Conservation (phyloP, 805 yeast genomes). For the Lachancea mirantina region DNA sequence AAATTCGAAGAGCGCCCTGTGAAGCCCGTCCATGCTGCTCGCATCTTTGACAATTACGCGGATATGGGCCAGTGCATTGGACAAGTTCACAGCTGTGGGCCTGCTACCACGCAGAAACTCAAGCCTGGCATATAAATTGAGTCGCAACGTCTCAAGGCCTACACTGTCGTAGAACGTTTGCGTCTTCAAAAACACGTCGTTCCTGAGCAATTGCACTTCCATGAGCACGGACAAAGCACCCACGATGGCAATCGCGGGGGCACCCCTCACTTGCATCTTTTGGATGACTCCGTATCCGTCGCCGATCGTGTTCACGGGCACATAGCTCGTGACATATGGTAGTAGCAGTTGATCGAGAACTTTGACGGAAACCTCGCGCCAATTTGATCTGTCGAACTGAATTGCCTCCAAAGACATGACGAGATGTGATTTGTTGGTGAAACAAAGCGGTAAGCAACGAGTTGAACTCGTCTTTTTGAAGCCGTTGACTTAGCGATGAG, state of each 20-base stretch:
- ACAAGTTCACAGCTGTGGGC: conserved; percentile 92
- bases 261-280: conserved; percentile 93
- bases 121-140: conserved; percentile 40
- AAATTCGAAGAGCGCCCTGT: conserved; percentile 35
- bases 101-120: conserved; percentile 68
- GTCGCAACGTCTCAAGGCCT: conserved; percentile 31
- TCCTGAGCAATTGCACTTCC: conserved; percentile 42
- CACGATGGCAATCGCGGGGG: conserved; percentile 96
- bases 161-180: conserved; percentile 31
- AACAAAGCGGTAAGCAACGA: too few relatives aligned
- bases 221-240: conserved; percentile 78
- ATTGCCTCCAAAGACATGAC: conserved; percentile 55
- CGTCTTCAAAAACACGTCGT: conserved; percentile 17
- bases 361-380: conserved; percentile 37
- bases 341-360: conserved; percentile 76
- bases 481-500: too few relatives aligned
- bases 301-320: conserved; percentile 52
- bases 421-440: neutral
- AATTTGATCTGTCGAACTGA: conserved; percentile 41
- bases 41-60: conserved; percentile 28
- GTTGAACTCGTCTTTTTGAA: too few relatives aligned
- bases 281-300: conserved; percentile 81
- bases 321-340: conserved; percentile 71
- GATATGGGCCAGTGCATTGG: conserved; percentile 53
- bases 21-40: conserved; percentile 21